Conservation (phyloP, 139 green algal species). For the Tetradesmus lagerheimii region DNA sequence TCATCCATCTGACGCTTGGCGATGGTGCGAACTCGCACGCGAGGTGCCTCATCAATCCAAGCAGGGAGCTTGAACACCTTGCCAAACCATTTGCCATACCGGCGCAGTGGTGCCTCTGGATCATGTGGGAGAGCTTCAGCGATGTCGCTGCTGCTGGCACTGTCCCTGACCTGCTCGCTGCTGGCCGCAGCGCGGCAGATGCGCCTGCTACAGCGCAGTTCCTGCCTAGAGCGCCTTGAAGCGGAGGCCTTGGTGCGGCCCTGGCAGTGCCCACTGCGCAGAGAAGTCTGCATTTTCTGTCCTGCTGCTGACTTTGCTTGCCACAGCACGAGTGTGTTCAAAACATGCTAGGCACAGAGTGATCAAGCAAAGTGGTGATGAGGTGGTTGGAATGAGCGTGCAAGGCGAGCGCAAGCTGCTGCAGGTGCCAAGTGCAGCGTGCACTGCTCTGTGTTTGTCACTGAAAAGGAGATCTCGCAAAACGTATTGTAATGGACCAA, state of each 20-base stretch:
- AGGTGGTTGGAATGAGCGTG: neutral
- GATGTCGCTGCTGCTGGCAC: constrained; percentile 26
- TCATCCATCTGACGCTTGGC: constrained; percentile 67
- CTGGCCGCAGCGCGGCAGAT: constrained; percentile 1
- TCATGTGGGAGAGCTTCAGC: constrained; percentile 17
- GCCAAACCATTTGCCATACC: constrained; percentile 60
- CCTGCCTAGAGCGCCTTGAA: neutral
- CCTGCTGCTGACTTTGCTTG: neutral
- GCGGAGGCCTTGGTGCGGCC: neutral
- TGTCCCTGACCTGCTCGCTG: neutral
- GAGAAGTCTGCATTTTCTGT: neutral
- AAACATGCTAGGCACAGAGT: neutral
- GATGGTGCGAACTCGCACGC: constrained; percentile 69
- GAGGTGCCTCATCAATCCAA: constrained; percentile 70
- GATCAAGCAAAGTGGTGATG: neutral
- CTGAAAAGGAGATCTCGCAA: neutral
- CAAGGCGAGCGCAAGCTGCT: neutral
- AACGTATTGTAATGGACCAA: neutral
- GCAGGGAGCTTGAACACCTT: constrained; percentile 48
- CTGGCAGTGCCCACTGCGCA: neutral
- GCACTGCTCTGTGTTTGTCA: neutral
- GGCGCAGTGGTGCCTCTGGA: constrained; percentile 55
- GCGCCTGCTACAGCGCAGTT: neutral
- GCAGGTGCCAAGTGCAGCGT: neutral
- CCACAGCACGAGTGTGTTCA: neutral